Evolutionary conservation across 1,284 basidiomycete genomes (phyloP).

Genomic region (Hypsizygus ulmarius): DNA sequence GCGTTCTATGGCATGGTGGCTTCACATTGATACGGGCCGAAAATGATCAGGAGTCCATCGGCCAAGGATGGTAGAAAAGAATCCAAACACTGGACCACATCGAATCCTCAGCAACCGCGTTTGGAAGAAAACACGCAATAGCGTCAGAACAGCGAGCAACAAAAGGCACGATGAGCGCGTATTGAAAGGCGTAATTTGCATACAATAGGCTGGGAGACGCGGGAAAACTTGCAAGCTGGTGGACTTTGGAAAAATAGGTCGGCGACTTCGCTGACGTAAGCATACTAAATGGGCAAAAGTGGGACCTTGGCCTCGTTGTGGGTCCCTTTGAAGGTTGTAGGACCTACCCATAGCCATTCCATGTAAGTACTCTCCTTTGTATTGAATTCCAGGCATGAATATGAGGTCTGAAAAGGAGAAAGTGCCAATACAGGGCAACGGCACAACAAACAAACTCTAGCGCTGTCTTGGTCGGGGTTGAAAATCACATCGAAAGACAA

Average conservation of each 20-base stretch:
- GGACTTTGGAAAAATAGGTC: slow-evolving; percentile 22
- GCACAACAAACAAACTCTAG: slow-evolving; percentile 33
- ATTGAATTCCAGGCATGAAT: neutral
- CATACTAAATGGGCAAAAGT: neutral
- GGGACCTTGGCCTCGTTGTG: slow-evolving; percentile 1
- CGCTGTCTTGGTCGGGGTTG: slow-evolving; percentile 33
- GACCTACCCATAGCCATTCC: neutral
- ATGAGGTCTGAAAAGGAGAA: neutral
- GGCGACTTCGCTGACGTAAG: slow-evolving; percentile 23
- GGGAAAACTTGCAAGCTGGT: neutral
- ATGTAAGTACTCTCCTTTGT: neutral
- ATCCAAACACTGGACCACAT: too few species aligned
- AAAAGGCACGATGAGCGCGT: too few species aligned
- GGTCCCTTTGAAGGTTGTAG: neutral
- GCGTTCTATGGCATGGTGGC: too few species aligned
- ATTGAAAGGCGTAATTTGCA: too few species aligned
- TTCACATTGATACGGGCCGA: too few species aligned
- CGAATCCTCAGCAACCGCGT: too few species aligned
- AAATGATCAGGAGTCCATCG: too few species aligned
- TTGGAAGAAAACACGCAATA: too few species aligned
- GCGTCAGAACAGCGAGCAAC: too few species aligned
- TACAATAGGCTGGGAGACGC: neutral
- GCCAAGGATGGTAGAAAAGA: too few species aligned
- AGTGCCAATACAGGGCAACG: slow-evolving; percentile 13
- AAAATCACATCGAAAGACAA: slow-evolving; percentile 37